Evolutionary conservation across 768 basidiomycete genomes (phyloP).

Genomic region (Boletales sp.): DNA sequence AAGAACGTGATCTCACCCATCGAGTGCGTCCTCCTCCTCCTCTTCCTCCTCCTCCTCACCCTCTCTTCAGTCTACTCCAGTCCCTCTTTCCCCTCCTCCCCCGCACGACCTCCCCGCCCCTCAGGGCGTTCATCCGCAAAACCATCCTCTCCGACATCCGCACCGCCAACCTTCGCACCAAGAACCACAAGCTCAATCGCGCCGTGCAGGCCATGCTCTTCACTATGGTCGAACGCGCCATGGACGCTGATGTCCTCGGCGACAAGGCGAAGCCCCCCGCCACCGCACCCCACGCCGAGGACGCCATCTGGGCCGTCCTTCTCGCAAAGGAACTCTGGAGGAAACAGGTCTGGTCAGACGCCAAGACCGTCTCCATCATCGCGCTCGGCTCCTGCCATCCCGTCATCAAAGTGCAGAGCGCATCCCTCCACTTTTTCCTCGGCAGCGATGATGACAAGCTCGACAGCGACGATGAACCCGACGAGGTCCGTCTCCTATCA

Average conservation of each 20-base stretch:
- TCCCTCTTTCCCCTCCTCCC: conserved; percentile 94
- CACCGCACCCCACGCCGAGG: conserved; percentile 58
- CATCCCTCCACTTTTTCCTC: conserved; percentile 96
- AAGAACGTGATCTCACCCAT: conserved; percentile 90
- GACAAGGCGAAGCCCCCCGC: conserved; percentile 76
- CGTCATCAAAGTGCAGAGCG: conserved; percentile 88
- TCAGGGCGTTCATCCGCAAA: conserved; percentile 84
- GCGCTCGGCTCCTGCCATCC: conserved; percentile 93
- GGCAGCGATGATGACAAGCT: conserved; percentile 76
- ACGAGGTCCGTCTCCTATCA: conserved; percentile 25
- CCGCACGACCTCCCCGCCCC: conserved; percentile 81
- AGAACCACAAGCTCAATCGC: conserved; percentile 94
- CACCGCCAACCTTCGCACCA: conserved; percentile 81
- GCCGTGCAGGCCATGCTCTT: conserved; percentile 96
- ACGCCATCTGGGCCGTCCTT: conserved; percentile 97
- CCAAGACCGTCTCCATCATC: conserved; percentile 90
- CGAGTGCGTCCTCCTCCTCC: conserved; percentile 56
- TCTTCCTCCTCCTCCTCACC: conserved; percentile 4
- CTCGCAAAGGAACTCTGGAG: conserved; percentile 92
- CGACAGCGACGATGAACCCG: conserved; percentile 71
- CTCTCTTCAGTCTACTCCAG: conserved; percentile 51
- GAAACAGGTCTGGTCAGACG: conserved; percentile 89
- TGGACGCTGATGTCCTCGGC: conserved; percentile 75
- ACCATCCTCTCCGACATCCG: conserved; percentile 93
- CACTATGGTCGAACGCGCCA: conserved; percentile 91